A percentile compares a stretch with the other conserved stretches of the same genome.
These are phyloP conservation scores for Tranzscheliella williamsii DNA, from an alignment of 1,284 basidiomycete genomes.

Conservation along the genomic window DNA sequence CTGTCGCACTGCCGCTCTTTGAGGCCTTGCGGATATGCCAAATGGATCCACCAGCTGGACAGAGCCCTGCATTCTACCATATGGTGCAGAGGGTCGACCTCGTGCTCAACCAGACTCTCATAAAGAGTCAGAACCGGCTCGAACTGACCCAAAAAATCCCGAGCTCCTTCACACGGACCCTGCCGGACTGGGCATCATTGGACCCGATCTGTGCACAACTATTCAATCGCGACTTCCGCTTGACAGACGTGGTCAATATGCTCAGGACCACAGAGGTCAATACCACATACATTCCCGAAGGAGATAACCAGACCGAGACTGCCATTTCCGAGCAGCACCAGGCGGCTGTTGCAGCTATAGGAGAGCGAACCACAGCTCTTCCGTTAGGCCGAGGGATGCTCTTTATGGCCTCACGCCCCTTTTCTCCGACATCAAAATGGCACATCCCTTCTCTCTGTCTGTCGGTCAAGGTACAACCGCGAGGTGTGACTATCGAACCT, in stretches of 20 bases:
- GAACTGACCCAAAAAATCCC: not conserved
- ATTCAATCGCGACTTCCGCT: slow-evolving; percentile 49
- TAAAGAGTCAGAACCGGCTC: not conserved
- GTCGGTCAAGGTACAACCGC: slow-evolving; percentile 41
- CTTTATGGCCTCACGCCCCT: slow-evolving; percentile 42
- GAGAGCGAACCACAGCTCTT: slow-evolving; percentile 52
- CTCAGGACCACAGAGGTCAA: slow-evolving; percentile 43
- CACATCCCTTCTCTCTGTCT: slow-evolving; percentile 44
- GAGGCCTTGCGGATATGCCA: slow-evolving; percentile 83
- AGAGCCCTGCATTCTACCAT: slow-evolving; percentile 73
- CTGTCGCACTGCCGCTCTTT: slow-evolving; percentile 75
- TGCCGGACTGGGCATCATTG: slow-evolving; percentile 32
- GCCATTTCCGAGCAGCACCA: slow-evolving; percentile 33
- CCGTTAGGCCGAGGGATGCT: slow-evolving; percentile 54
- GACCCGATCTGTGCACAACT: slow-evolving; percentile 51
- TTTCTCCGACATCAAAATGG: slow-evolving; percentile 48
- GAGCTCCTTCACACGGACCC: slow-evolving; percentile 1
- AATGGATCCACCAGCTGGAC: slow-evolving; percentile 72
- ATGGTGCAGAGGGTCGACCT: slow-evolving; percentile 81
- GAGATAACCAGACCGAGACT: slow-evolving; percentile 37
- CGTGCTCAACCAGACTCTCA: slow-evolving; percentile 35
- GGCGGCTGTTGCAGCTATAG: slow-evolving; percentile 20
- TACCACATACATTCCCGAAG: slow-evolving; percentile 31
- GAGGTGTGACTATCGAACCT: slow-evolving; percentile 27
- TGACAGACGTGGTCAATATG: slow-evolving; percentile 54